Conservation (phyloP, 2,329 filamentous ascomycete species). For the Microsporum ferrugineum region DNA sequence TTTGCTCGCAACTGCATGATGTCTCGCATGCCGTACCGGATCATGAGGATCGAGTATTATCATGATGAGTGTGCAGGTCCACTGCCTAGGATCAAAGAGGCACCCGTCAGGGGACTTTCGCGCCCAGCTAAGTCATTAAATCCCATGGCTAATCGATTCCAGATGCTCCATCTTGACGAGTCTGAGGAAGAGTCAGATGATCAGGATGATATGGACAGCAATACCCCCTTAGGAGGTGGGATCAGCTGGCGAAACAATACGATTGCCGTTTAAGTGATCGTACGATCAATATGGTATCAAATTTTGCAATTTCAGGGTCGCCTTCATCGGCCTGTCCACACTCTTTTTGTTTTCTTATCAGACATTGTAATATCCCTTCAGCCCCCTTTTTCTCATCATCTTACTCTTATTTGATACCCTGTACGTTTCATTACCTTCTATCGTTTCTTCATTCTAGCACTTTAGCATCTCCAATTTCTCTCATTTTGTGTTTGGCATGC, state of each 20-base stretch:
- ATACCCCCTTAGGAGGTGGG: conserved; percentile 12
- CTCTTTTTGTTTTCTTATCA: not conserved
- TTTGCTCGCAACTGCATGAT: conserved; percentile 71
- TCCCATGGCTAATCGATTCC: conserved; percentile 49
- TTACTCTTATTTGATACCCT: conserved; percentile 2
- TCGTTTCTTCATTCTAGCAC: not conserved
- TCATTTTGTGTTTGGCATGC: not conserved
- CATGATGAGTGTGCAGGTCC: conserved; percentile 60
- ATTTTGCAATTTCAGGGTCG: not conserved
- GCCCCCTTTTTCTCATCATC: not conserved
- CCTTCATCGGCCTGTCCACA: not conserved
- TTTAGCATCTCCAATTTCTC: not conserved
- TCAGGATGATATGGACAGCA: conserved; percentile 14
- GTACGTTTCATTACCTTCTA: not conserved
- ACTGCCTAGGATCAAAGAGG: conserved; percentile 32
- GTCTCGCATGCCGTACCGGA: conserved; percentile 54
- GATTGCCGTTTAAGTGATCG: conserved; percentile 11
- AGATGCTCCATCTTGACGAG: conserved; percentile 45
- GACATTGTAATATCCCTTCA: not conserved
- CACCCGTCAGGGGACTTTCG: conserved; percentile 20
- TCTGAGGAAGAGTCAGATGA: conserved; percentile 30
- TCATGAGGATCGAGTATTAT: conserved; percentile 58
- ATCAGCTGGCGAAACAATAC: conserved; percentile 12
- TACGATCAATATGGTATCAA: not conserved
- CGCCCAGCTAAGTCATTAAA: conserved; percentile 29